Evolutionary conservation across 1,139 yeast genomes (phyloP).

Genomic region (Hyphopichia burtonii): DNA sequence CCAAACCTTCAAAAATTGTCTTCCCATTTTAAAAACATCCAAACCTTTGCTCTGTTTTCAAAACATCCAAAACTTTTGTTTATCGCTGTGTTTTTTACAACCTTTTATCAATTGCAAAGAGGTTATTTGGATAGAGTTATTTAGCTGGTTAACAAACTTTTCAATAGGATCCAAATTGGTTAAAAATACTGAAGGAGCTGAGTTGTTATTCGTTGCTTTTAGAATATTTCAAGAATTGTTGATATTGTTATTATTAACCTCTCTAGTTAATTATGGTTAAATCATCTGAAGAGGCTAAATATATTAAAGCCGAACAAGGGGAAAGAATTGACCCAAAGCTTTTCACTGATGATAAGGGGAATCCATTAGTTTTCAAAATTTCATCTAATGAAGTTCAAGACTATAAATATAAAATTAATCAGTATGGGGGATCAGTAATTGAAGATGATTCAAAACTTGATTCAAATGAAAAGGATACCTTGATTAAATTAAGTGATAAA

Average conservation of each 20-base stretch:
- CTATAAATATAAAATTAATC: conserved; percentile 20
- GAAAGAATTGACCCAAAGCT: background rate
- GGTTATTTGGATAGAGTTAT: background rate
- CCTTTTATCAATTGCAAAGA: background rate
- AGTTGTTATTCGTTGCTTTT: too few species aligned
- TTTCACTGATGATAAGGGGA: conserved; percentile 8
- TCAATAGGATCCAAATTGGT: background rate
- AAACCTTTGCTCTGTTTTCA: background rate
- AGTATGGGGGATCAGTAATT: conserved; percentile 33
- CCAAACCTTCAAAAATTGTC: background rate
- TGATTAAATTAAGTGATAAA: conserved; percentile 8
- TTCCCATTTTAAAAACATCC: background rate
- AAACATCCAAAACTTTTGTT: conserved; percentile 5
- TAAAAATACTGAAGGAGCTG: too few species aligned
- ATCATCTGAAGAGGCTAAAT: background rate
- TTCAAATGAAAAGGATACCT: background rate
- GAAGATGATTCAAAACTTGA: conserved; percentile 9
- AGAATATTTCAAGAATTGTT: background rate
- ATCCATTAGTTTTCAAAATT: conserved; percentile 23
- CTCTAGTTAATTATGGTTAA: background rate
- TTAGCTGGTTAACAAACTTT: background rate
- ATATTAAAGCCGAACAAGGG: background rate
- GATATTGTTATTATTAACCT: background rate
- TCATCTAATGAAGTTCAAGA: conserved; percentile 21
- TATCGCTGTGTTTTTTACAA: conserved; percentile 1